phyloP scores from a whole-genome alignment of 1,284 basidiomycete species.

The Moesziomyces antarcticus region DNA sequence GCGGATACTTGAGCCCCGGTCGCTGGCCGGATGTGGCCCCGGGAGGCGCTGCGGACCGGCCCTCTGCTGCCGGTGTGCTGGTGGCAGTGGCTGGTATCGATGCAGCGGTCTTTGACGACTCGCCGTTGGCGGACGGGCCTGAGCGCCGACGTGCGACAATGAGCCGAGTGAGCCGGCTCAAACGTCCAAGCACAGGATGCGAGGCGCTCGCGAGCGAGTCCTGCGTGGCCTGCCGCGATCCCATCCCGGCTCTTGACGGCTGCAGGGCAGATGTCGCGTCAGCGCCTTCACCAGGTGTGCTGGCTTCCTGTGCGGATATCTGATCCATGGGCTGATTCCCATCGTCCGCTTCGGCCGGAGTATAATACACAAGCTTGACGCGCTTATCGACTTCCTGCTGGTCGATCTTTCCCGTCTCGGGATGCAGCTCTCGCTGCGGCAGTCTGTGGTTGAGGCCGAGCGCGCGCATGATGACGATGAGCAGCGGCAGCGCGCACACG shows the following conservation, averaged over 20 bases:
- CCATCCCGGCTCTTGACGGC: constrained; percentile 13
- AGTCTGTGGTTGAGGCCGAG: constrained; percentile 45
- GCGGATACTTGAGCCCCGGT: constrained; percentile 44
- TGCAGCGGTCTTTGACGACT: background rate
- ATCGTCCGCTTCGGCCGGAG: constrained; percentile 43
- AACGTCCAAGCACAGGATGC: constrained; percentile 4
- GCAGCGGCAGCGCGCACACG: constrained; percentile 55
- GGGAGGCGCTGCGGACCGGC: background rate
- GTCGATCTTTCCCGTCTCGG: constrained; percentile 53
- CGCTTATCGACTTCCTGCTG: constrained; percentile 51
- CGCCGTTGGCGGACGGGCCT: background rate
- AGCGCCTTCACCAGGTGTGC: no score
- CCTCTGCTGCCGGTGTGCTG: background rate
- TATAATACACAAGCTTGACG: constrained; percentile 54
- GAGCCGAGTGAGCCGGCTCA: constrained; percentile 25
- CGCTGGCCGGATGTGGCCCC: background rate
- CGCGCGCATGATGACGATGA: constrained; percentile 51
- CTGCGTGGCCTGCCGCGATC: constrained; percentile 20
- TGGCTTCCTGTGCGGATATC: background rate
- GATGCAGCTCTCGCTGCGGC: constrained; percentile 42
- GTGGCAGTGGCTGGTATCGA: constrained; percentile 2
- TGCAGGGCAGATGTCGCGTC: background rate
- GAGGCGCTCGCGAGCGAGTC: constrained; percentile 7
- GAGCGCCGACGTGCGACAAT: constrained; percentile 21
- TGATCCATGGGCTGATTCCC: background rate